These are phyloP conservation scores for Rhizoclosmatium globosum DNA, from an alignment of 192 early-diverging fungal genomes.

Conservation along the genomic window DNA sequence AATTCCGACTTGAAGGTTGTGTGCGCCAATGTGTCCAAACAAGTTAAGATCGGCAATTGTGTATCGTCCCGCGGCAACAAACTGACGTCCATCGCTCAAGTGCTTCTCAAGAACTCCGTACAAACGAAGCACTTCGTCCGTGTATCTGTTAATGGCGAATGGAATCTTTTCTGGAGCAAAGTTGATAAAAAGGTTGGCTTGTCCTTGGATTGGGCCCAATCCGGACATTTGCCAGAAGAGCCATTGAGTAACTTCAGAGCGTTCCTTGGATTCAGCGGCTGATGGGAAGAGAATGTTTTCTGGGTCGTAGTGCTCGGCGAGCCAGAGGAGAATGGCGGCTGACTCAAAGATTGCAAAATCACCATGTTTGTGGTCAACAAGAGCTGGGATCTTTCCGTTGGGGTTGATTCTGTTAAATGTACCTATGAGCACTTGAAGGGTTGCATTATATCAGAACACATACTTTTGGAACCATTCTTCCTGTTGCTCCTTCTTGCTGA, in stretches of 20 bases:
- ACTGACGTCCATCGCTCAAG: no score
- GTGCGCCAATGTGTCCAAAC: no score
- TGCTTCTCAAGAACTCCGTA: slow-evolving; percentile 12
- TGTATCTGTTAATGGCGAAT: slow-evolving; percentile 62
- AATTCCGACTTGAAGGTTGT: no score
- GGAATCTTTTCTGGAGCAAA: slow-evolving; percentile 60
- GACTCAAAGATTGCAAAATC: slow-evolving; percentile 65
- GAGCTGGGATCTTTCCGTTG: slow-evolving; percentile 60
- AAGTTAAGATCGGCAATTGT: no score
- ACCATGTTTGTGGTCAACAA: slow-evolving; percentile 58
- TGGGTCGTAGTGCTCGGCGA: slow-evolving; percentile 62
- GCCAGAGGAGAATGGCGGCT: slow-evolving; percentile 65
- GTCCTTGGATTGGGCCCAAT: slow-evolving; percentile 52
- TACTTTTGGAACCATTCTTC: slow-evolving; percentile 37
- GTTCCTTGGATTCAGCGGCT: slow-evolving; percentile 44
- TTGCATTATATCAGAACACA: no score
- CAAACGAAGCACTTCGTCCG: slow-evolving; percentile 58
- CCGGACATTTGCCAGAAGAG: slow-evolving; percentile 59
- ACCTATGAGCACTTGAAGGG: no score
- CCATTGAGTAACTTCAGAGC: slow-evolving; percentile 59
- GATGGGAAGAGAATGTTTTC: slow-evolving; percentile 51
- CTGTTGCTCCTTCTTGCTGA: slow-evolving; percentile 58
- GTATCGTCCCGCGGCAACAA: no score
- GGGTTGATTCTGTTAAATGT: slow-evolving; percentile 34
- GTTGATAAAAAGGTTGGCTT: slow-evolving; percentile 57